A percentile compares a stretch with the other conserved stretches of the same genome.
phyloP scores from a whole-genome alignment of 495 filamentous ascomycete genomes.

The Daldinia loculata region DNA sequence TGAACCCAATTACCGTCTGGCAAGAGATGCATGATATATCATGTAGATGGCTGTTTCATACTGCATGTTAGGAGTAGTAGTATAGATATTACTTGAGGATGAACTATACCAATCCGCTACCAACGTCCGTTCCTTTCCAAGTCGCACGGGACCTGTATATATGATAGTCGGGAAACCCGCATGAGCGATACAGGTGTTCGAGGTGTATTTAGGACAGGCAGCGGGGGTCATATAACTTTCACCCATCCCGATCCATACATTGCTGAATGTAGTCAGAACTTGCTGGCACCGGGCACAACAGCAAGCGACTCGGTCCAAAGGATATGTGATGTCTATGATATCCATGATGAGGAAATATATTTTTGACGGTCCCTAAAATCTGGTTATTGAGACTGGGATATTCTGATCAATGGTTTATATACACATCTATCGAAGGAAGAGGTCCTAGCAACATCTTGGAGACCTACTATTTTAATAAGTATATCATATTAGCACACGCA shows the following conservation, averaged over 20 bases:
- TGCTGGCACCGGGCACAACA: constrained; percentile 52
- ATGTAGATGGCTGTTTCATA: constrained; percentile 41
- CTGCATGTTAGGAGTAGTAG: too few relatives aligned
- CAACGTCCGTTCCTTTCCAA: constrained; percentile 45
- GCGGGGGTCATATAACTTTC: constrained; percentile 55
- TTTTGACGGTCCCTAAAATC: too few relatives aligned
- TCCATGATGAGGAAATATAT: too few relatives aligned
- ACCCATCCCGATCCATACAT: constrained; percentile 57
- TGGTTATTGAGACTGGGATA: too few relatives aligned
- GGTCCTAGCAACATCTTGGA: too few relatives aligned
- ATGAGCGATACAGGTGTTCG: constrained; percentile 11
- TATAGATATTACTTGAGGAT: too few relatives aligned
- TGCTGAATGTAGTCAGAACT: constrained; percentile 49
- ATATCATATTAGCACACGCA: too few relatives aligned
- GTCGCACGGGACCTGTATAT: constrained; percentile 26
- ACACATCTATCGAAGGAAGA: too few relatives aligned
- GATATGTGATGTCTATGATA: too few relatives aligned
- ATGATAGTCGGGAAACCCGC: constrained; percentile 29
- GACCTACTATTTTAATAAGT: too few relatives aligned
- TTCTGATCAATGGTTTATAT: too few relatives aligned
- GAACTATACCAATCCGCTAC: constrained; percentile 45
- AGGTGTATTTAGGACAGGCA: too few relatives aligned
- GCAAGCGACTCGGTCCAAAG: constrained; percentile 47
- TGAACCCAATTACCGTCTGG: constrained; percentile 39
- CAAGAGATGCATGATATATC: constrained; percentile 46